Evolutionary conservation across 352 stramenopile species (phyloP).

Genomic region (Phytophthora podocarpi): DNA sequence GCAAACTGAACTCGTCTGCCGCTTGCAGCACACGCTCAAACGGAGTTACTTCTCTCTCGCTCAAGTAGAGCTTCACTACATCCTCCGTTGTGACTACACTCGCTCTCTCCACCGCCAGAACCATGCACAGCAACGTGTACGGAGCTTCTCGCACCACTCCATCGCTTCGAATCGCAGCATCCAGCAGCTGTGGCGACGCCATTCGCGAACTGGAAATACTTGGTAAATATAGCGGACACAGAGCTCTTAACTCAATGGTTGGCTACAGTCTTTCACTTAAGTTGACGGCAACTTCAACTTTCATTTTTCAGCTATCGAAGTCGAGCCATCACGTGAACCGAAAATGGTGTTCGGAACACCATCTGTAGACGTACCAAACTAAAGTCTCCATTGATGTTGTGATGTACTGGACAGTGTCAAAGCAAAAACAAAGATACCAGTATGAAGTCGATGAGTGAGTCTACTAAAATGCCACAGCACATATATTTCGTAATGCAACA

Average conservation of each 20-base stretch:
- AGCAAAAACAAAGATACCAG: background rate
- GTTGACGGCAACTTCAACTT: constrained; percentile 31
- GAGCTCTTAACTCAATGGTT: too few relatives aligned
- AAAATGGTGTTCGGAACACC: too few relatives aligned
- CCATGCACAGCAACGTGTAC: constrained; percentile 30
- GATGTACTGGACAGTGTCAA: background rate
- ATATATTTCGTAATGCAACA: constrained; percentile 52
- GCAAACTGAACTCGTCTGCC: constrained; percentile 21
- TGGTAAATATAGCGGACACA: too few relatives aligned
- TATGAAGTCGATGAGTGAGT: too few relatives aligned
- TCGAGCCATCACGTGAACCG: constrained; percentile 7
- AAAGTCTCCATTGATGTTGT: constrained; percentile 7
- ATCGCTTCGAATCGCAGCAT: constrained; percentile 24
- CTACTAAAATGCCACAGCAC: constrained; percentile 32
- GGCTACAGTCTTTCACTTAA: too few relatives aligned
- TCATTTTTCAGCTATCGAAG: constrained; percentile 20
- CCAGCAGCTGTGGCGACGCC: constrained; percentile 19
- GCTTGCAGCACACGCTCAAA: constrained; percentile 29
- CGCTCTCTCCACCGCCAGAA: constrained; percentile 26
- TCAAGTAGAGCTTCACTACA: constrained; percentile 8
- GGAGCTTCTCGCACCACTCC: constrained; percentile 23
- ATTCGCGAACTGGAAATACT: too few relatives aligned
- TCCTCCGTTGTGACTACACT: background rate
- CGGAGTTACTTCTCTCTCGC: constrained; percentile 13
- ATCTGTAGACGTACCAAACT: too few relatives aligned